Percentiles rank a stretch among this genome's conserved stretches.
Evolutionary conservation across 768 basidiomycete species (phyloP).

Genomic region (Pholiota molesta): DNA sequence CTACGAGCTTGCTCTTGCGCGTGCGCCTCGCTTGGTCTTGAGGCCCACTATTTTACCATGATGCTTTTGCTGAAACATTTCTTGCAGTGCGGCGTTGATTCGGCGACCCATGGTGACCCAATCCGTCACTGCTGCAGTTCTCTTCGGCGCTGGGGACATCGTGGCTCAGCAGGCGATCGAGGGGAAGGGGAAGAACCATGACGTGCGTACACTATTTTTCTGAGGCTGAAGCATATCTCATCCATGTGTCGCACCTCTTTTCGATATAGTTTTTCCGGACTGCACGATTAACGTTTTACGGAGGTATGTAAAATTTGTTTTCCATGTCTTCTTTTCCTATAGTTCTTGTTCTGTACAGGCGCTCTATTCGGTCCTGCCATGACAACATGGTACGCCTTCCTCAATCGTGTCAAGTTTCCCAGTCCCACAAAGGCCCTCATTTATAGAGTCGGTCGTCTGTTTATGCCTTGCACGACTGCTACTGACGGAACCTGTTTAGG

Average conservation of each 20-base stretch:
- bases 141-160: conserved; percentile 78
- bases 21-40: not conserved
- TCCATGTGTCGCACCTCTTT: not conserved
- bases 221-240: no score
- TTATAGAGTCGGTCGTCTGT: conserved; percentile 53
- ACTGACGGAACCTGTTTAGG: conserved; percentile 38
- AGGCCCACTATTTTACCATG: no score
- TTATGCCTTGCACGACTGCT: not conserved
- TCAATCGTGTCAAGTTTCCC: conserved; percentile 72
- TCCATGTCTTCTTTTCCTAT: conserved; percentile 18
- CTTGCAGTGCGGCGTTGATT: conserved; percentile 57
- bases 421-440: conserved; percentile 59
- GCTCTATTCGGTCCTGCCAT: conserved; percentile 79
- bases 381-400: conserved; percentile 79
- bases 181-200: conserved; percentile 69
- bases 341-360: conserved; percentile 35
- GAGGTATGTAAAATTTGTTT: conserved; percentile 41
- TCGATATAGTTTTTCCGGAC: conserved; percentile 41
- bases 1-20: no score
- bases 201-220: conserved; percentile 49
- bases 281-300: conserved; percentile 69
- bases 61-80: not conserved
- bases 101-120: conserved; percentile 66
- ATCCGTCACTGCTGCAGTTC: conserved; percentile 62
- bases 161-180: conserved; percentile 90